Evolutionary conservation across 495 filamentous ascomycete genomes (phyloP), one percentile per base, ranked within the genome.

Genomic region (Xylaria intraflava): DNA sequence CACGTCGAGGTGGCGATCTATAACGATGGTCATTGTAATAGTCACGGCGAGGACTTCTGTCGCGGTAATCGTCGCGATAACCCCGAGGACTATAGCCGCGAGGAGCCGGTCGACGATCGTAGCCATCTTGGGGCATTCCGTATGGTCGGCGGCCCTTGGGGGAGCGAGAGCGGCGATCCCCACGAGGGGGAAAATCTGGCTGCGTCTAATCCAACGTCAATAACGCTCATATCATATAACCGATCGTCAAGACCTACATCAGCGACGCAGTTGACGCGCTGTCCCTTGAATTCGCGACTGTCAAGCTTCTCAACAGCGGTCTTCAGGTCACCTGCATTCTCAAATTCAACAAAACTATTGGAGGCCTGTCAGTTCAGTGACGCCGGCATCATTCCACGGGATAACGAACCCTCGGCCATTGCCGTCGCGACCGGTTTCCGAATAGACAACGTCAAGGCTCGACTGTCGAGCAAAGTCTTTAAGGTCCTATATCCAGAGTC

Each of bases 381-480:
- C 31, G 10, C 20, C 8, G 22, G 16, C 22, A 2, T 24, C 30
- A 40, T 51, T 27, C 49, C 4, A 12, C 11, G 36, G 52, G 26
- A 26, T 41, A 44, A 79, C 89, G 72, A 71, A 97, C 94, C 93
- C 93, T 82, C 85, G 88, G 57, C 90, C 89, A 71, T 90, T 88
- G 57, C 87, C 88, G 60, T 95, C 93, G 64, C 93, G 89, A 67
- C 85, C 86, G 24, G 94, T 91, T 75, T 99, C 93, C 47, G 90
- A 96, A 67, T 95, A 99, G 55, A 99, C 93, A 60, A 99, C 93
- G 69, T 97, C 94, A 70, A 94, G 82, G 66, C 90, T 89, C 72
- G 91, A 94, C 68, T 91, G 88, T 65, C 93, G 92, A 53, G 93
- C 94, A 69, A 97, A 99, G 72, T 99, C 93, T 88, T 99, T 99